Conservation (phyloP, 2,329 filamentous ascomycete species). For the Exophiala phaeomuriformis region DNA sequence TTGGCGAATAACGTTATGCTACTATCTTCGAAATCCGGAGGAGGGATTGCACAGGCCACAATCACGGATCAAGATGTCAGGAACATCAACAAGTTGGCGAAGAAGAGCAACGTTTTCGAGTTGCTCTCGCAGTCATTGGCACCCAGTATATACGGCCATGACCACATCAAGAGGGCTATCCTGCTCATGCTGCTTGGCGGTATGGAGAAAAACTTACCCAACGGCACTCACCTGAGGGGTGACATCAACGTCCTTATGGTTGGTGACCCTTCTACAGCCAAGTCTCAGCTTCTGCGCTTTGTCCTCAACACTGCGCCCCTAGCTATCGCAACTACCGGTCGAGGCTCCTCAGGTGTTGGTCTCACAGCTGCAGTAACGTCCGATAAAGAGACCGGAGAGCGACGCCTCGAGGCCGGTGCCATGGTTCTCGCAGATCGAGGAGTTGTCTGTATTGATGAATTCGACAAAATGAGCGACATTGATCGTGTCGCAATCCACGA, state of each 20-base stretch:
- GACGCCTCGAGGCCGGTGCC: conserved; percentile 88
- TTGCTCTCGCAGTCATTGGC: conserved; percentile 88
- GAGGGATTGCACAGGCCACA: conserved; percentile 79
- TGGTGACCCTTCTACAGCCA: conserved; percentile 94
- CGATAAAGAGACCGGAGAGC: conserved; percentile 95
- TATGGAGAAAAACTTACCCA: conserved; percentile 97
- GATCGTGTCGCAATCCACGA: conserved; percentile 98
- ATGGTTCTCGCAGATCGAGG: conserved; percentile 98
- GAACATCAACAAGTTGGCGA: conserved; percentile 96
- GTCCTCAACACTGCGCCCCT: conserved; percentile 94
- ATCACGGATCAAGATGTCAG: conserved; percentile 96
- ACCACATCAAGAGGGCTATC: conserved; percentile 96
- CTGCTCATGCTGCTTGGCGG: conserved; percentile 89
- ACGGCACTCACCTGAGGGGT: conserved; percentile 93
- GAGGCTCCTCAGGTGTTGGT: conserved; percentile 95
- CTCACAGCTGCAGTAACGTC: conserved; percentile 91
- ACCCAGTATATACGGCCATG: conserved; percentile 93
- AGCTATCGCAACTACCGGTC: conserved; percentile 93
- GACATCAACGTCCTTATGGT: conserved; percentile 99
- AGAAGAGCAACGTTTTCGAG: conserved; percentile 89
- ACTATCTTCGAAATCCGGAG: conserved; percentile 90
- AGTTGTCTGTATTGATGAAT: conserved; percentile 98
- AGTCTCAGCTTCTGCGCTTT: conserved; percentile 95
- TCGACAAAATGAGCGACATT: conserved; percentile 99
- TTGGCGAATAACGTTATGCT: conserved; percentile 93